Evolutionary conservation across 2,329 filamentous ascomycete species (phyloP).

Genomic region (Mariannaea sp.): DNA sequence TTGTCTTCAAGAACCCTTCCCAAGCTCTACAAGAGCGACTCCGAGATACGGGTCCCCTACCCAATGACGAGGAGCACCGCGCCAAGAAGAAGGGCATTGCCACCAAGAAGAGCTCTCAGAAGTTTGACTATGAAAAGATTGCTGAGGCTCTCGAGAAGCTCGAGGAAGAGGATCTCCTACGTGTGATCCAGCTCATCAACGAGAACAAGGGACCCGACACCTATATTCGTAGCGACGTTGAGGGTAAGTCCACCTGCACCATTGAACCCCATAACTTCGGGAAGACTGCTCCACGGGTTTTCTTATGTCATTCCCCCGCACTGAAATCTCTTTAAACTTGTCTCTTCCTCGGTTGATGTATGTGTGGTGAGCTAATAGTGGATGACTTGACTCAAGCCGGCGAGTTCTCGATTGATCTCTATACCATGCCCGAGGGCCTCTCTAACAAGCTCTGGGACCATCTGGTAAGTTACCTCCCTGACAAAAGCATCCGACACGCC

Average conservation of each 20-base stretch:
- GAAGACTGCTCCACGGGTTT: background rate
- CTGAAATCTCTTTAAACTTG: slow-evolving; percentile 9
- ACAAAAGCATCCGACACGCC: too few species aligned
- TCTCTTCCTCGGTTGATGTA: slow-evolving; percentile 39
- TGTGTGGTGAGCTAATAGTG: slow-evolving; percentile 43
- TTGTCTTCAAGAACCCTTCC: slow-evolving; percentile 92
- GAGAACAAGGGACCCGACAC: slow-evolving; percentile 94
- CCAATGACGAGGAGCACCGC: slow-evolving; percentile 69
- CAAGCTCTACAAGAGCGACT: slow-evolving; percentile 79
- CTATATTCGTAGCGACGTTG: slow-evolving; percentile 96
- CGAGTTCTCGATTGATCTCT: slow-evolving; percentile 97
- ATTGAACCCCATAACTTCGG: background rate
- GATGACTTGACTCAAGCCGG: slow-evolving; percentile 64
- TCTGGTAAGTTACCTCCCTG: slow-evolving; percentile 52
- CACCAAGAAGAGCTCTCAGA: slow-evolving; percentile 77
- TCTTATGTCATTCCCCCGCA: background rate
- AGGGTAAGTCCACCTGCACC: slow-evolving; percentile 67
- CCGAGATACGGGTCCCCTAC: slow-evolving; percentile 84
- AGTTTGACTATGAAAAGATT: slow-evolving; percentile 90
- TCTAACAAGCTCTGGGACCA: slow-evolving; percentile 98
- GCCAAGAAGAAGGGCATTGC: slow-evolving; percentile 65
- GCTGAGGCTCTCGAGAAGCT: slow-evolving; percentile 90
- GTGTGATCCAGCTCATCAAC: slow-evolving; percentile 97
- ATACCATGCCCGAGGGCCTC: slow-evolving; percentile 88
- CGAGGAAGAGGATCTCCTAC: slow-evolving; percentile 88